Percentiles rank a stretch among this genome's conserved stretches.
These are phyloP conservation scores for Bidens hawaiensis DNA, from an alignment of 140 eudicot species.

Conservation along the genomic window DNA sequence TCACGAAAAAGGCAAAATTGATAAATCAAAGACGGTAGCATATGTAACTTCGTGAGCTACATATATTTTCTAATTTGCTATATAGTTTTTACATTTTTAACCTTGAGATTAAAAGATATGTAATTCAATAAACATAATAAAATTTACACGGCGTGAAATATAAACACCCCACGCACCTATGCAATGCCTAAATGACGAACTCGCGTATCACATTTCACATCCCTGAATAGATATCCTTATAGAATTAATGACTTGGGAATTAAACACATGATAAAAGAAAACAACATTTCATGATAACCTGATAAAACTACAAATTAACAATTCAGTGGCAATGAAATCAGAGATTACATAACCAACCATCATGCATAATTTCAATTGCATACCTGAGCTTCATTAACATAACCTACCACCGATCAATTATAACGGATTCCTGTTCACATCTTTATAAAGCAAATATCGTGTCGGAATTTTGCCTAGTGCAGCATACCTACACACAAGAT, in stretches of 20 bases:
- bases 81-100: too few relatives aligned
- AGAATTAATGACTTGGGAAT: not conserved
- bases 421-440: constrained; percentile 83
- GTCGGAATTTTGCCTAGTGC: constrained; percentile 84
- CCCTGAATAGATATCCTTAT: too few relatives aligned
- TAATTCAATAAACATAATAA: too few relatives aligned
- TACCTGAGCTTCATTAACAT: not conserved
- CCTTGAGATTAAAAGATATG: too few relatives aligned
- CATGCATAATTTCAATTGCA: not conserved
- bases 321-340: not conserved
- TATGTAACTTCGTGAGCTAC: too few relatives aligned
- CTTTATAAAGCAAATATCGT: constrained; percentile 90
- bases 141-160: too few relatives aligned
- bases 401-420: constrained; percentile 17
- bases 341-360: not conserved
- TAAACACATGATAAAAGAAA: not conserved
- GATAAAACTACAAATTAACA: not conserved
- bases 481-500: constrained; percentile 77
- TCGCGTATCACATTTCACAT: too few relatives aligned
- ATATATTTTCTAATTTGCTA: too few relatives aligned
- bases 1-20: too few relatives aligned
- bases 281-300: not conserved
- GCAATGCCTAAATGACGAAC: too few relatives aligned
- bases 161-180: too few relatives aligned
- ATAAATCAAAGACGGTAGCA: too few relatives aligned